Evolutionary conservation across 202 grass and related monocot species (phyloP).

Genomic region (Carex arenaria): DNA sequence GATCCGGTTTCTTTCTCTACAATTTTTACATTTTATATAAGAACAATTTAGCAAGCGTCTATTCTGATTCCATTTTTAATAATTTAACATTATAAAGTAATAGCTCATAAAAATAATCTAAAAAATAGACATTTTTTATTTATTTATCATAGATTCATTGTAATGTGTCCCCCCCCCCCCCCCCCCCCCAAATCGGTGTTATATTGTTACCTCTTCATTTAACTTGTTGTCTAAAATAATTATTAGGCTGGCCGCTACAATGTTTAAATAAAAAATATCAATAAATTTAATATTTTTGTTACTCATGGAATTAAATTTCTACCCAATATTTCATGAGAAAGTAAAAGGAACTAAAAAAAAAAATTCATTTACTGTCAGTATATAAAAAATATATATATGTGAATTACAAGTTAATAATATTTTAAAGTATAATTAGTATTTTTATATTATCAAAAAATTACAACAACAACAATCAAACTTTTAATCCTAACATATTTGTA

Average conservation of each 20-base stretch:
- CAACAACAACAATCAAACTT: too few relatives aligned
- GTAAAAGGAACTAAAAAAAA: neutral
- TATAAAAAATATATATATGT: neutral
- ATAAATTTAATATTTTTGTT: too few relatives aligned
- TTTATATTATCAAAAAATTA: neutral
- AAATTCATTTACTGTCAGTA: too few relatives aligned
- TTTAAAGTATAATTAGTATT: neutral
- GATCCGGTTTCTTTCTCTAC: neutral
- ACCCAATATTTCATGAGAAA: neutral
- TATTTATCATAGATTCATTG: too few relatives aligned
- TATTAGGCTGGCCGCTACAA: neutral
- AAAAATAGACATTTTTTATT: too few relatives aligned
- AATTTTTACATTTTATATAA: neutral
- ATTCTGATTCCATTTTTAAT: too few relatives aligned
- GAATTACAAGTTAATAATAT: neutral
- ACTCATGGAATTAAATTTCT: neutral
- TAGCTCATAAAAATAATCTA: too few relatives aligned
- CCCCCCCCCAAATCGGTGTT: too few relatives aligned
- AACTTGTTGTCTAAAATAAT: too few relatives aligned
- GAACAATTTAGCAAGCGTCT: neutral
- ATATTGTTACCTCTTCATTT: neutral
- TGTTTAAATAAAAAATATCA: neutral
- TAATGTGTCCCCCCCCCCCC: neutral
- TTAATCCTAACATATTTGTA: too few relatives aligned
- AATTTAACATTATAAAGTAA: too few relatives aligned